Conservation (phyloP, 345 rosid species). For the Boechera retrofracta region DNA sequence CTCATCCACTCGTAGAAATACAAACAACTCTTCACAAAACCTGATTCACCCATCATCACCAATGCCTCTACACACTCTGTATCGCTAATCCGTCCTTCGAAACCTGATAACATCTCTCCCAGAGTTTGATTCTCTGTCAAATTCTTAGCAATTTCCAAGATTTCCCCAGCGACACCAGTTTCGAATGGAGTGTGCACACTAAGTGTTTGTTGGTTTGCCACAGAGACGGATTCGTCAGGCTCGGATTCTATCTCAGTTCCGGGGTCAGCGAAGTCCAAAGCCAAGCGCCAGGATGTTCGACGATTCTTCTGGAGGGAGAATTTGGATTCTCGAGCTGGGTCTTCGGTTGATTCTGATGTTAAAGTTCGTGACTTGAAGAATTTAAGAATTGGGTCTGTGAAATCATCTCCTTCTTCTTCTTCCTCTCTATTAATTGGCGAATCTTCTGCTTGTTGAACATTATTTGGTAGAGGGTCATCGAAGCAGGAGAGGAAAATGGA, state of each 20-base stretch:
- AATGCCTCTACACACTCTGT: slow-evolving; percentile 64
- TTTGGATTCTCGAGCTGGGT: slow-evolving; percentile 59
- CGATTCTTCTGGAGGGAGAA: slow-evolving; percentile 67
- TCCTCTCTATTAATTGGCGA: slow-evolving; percentile 1
- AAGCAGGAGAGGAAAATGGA: slow-evolving; percentile 68
- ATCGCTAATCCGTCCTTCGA: slow-evolving; percentile 50
- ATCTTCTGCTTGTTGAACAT: background rate
- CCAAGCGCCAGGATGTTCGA: slow-evolving; percentile 73
- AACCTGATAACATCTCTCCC: slow-evolving; percentile 66
- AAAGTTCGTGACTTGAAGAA: slow-evolving; percentile 69
- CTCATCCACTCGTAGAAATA: slow-evolving; percentile 91
- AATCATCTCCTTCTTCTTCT: slow-evolving; percentile 40
- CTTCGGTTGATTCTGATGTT: slow-evolving; percentile 31
- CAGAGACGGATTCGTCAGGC: background rate
- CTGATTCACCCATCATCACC: slow-evolving; percentile 62
- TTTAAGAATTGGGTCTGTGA: slow-evolving; percentile 60
- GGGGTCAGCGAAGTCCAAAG: slow-evolving; percentile 44
- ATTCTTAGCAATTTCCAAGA: slow-evolving; percentile 58
- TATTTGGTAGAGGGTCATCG: slow-evolving; percentile 43
- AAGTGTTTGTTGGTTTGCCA: slow-evolving; percentile 33
- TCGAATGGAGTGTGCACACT: slow-evolving; percentile 28
- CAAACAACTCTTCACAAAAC: slow-evolving; percentile 57
- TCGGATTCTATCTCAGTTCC: slow-evolving; percentile 42
- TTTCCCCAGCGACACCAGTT: slow-evolving; percentile 50
- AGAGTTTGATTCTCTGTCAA: slow-evolving; percentile 61